Base-by-base conservation (phyloP, 306 rosid genomes). In the Dryas alaskensis region DNA sequence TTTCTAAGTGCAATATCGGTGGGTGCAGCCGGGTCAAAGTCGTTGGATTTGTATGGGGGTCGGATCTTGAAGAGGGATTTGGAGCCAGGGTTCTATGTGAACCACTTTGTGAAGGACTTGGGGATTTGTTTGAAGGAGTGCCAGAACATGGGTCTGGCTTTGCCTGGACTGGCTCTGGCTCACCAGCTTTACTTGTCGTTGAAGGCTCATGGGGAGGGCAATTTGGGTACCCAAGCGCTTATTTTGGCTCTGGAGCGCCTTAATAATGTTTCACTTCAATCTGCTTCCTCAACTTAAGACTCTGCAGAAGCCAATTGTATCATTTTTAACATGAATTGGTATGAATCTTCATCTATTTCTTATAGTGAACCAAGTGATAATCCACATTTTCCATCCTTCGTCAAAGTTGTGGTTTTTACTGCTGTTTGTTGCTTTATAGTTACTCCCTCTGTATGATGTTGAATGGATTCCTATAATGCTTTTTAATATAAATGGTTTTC, bases 51-150 rank as follows among this genome's bases (percentile, higher is more conserved):
- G 72, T n/a, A 91, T 17, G 97, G 92, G 4, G 67, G 39, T 42
- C 81, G 89, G 71, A 93, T 93, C 8, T 27, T 93, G 82, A 80
- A 78, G 78, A 84, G 96, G 88, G 93, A 93, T 79, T 89, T 93
- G 27, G 92, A 81, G 47, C 82, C 98, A 0, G 98, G 97, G 1
- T 93, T 93, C 47, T 93, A 70, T 14, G 93, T 93, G 76, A 81
- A 91, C 51, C 97, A 91, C 50, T 91, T 93, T 54, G 97, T 93
- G 39, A 93, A 93, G 83, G 98, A 89, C 70, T 83, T 93, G 78
- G 97, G 97, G 67, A 89, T 93, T 71, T 93, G 97, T 53, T 81
- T 91, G 85, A 91, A 87, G 84, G 96, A 93, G 76, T 93, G 98
- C 42, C 83, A 93, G 82, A 91, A 71, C 19, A 78, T 93, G 92